Evolutionary conservation across 805 yeast genomes (phyloP).

Genomic region (Candida berthetii): DNA sequence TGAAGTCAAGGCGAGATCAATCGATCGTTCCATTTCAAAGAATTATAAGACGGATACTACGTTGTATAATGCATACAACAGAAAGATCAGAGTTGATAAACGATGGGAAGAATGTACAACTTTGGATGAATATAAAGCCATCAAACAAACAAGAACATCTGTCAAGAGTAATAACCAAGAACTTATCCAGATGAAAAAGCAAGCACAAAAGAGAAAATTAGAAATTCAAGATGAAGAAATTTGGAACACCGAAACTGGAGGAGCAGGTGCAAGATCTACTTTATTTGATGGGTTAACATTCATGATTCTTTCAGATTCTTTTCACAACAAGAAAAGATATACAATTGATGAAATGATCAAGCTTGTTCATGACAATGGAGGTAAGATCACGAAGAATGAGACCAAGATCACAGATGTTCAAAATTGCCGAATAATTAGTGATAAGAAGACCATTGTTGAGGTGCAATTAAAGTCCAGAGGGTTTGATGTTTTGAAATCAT

Average conservation of each 20-base stretch:
- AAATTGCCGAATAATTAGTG: constrained; percentile 28
- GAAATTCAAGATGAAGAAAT: constrained; percentile 14
- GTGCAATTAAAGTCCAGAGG: constrained; percentile 34
- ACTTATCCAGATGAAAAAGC: constrained; percentile 25
- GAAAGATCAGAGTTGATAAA: constrained; percentile 65
- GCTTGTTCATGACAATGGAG: constrained; percentile 44
- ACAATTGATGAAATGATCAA: constrained; percentile 28
- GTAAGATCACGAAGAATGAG: constrained; percentile 32
- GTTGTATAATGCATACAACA: constrained; percentile 69
- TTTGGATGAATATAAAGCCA: constrained; percentile 41
- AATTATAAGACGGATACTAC: constrained; percentile 64
- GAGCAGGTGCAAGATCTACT: constrained; percentile 14
- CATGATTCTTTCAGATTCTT: constrained; percentile 47
- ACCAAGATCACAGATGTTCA: constrained; percentile 11
- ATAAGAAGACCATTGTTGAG: constrained; percentile 32
- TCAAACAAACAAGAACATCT: constrained; percentile 18
- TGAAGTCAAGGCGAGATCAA: constrained; percentile 77
- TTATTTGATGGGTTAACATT: constrained; percentile 43
- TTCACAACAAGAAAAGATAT: constrained; percentile 18
- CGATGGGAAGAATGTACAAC: constrained; percentile 49
- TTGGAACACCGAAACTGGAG: constrained; percentile 13
- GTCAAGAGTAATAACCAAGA: constrained; percentile 16
- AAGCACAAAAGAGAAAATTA: constrained; percentile 17
- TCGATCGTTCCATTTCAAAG: constrained; percentile 40
- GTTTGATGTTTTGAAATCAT: constrained; percentile 56